Conservation (phyloP, 1,139 yeast genomes). For the Hemisphaericaspora xylanilytica region DNA sequence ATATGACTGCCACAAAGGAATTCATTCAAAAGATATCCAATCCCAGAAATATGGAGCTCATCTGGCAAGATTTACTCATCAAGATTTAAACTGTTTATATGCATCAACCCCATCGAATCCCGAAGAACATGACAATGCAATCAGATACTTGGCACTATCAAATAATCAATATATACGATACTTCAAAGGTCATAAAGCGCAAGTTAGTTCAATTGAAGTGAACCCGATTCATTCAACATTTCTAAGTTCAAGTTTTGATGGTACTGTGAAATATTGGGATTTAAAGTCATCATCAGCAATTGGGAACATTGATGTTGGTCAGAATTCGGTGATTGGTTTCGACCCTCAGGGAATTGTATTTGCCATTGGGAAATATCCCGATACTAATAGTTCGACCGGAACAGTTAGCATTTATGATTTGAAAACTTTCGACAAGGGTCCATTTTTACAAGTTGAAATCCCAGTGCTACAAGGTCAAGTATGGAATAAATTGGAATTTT, state of each 20-base stretch:
- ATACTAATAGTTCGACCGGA: slow-evolving; percentile 26
- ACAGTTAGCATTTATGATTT: slow-evolving; percentile 61
- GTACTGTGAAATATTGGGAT: slow-evolving; percentile 88
- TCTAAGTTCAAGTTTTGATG: slow-evolving; percentile 70
- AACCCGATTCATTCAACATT: slow-evolving; percentile 71
- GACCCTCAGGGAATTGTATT: slow-evolving; percentile 85
- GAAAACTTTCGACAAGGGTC: slow-evolving; percentile 52
- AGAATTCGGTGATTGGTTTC: slow-evolving; percentile 59
- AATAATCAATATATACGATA: slow-evolving; percentile 81
- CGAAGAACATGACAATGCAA: slow-evolving; percentile 59
- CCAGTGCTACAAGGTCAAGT: slow-evolving; percentile 24
- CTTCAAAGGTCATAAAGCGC: slow-evolving; percentile 80
- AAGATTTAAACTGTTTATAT: slow-evolving; percentile 69
- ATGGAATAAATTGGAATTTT: slow-evolving; percentile 76
- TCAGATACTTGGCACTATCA: slow-evolving; percentile 71
- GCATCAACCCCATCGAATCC: slow-evolving; percentile 62
- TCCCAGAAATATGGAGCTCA: slow-evolving; percentile 93
- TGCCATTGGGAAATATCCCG: slow-evolving; percentile 56
- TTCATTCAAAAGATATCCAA: slow-evolving; percentile 61
- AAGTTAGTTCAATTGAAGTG: slow-evolving; percentile 70
- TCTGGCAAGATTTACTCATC: slow-evolving; percentile 80
- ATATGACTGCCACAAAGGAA: slow-evolving; percentile 74
- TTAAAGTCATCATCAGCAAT: slow-evolving; percentile 57
- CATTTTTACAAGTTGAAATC: slow-evolving; percentile 47
- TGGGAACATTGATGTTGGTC: slow-evolving; percentile 60